Evolutionary conservation across 2,329 filamentous ascomycete species (phyloP).

Genomic region (Talaromyces sp.): DNA sequence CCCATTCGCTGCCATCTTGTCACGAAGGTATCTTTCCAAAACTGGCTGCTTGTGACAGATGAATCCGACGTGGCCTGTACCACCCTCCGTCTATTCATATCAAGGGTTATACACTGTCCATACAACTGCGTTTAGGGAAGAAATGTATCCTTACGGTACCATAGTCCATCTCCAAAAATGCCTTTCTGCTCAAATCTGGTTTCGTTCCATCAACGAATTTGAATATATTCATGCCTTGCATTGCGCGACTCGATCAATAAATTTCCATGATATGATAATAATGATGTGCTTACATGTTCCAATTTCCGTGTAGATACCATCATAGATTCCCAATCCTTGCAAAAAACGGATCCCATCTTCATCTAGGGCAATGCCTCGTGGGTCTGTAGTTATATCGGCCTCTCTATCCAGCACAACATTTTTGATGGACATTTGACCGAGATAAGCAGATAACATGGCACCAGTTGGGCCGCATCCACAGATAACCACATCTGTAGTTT

Average conservation of each 20-base stretch:
- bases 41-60: constrained; percentile 31
- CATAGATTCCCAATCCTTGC: constrained; percentile 30
- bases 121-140: neutral
- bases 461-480: constrained; percentile 32
- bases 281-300: constrained; percentile 22
- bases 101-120: neutral
- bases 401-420: constrained; percentile 31
- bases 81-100: constrained; percentile 24
- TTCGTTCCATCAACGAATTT: constrained; percentile 10
- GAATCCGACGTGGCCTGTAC: constrained; percentile 30
- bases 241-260: too few species aligned
- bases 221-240: constrained; percentile 19
- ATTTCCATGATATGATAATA: too few species aligned
- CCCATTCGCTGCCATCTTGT: constrained; percentile 1
- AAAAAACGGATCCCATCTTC: constrained; percentile 32
- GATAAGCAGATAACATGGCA: constrained; percentile 26
- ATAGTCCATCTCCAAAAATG: constrained; percentile 14
- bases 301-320: constrained; percentile 28
- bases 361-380: constrained; percentile 30
- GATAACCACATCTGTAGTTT: constrained; percentile 29
- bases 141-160: neutral
- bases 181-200: neutral
- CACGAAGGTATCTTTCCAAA: constrained; percentile 24
- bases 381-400: constrained; percentile 30
- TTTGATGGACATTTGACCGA: constrained; percentile 24